Evolutionary conservation across 73 alveolate genomes (phyloP), one percentile per base, ranked within the genome.

Genomic region (Blepharisma japonicum): DNA sequence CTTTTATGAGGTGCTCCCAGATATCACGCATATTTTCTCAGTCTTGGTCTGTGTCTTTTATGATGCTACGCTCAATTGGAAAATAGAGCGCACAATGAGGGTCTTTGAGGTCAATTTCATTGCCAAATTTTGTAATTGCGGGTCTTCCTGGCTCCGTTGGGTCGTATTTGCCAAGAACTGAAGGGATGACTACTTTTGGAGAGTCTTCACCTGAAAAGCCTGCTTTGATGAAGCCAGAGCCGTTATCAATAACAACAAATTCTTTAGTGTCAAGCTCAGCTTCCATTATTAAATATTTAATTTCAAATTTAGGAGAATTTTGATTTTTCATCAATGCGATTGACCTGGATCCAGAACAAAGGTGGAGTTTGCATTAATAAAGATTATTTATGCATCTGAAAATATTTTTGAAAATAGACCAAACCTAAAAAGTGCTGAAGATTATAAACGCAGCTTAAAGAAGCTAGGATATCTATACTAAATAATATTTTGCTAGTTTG

Each of bases 181-280:
- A 68, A 8, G 94, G 94, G 54, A 87, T 79, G 32, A 87, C 89
- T n/a, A 70, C 54, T 61, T 83, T 25, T 21, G 97, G 97, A 6
- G 83, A 79, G 56, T 92, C 97, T 85, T 92, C 96, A 14, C 96
- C 97, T 39, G 92, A 77, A 67, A 74, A 90, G 0, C 98, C 98
- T 6, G 94, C 92, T 83, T 91, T 90, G 68, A 90, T 68, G 83
- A 54, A 92, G 23, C 95, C 93, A 45, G 94, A 80, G 20, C 98
- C 98, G 74, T 78, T 82, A 68, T 92, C 96, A 48, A 92, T 82
- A 20, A 92, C 94, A 7, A 92, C 77, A 77, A 55, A 87, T 56
- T 86, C 86, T 79, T 79, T 71, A 46, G 83, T 68, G 53, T 70
- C 80, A 14, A 70, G 68, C 27, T 70, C 80, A 70, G 80, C 66